phyloP scores from a whole-genome alignment of 2,329 filamentous ascomycete species.

The Penicillium sp. region DNA sequence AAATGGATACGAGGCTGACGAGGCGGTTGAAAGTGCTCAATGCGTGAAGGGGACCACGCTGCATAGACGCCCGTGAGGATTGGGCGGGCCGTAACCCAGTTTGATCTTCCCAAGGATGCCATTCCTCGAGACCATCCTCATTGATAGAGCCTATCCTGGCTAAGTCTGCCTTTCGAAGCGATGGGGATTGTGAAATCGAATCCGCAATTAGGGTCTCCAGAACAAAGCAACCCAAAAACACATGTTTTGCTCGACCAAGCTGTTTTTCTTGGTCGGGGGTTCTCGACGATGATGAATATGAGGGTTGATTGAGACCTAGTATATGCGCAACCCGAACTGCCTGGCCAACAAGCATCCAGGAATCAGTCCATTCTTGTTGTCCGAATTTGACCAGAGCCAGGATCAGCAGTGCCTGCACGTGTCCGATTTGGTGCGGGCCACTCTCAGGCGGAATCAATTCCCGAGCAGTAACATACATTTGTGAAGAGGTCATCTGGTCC shows the following conservation, averaged over 20 bases:
- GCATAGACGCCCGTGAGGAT: conserved; percentile 29
- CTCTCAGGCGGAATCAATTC: conserved; percentile 50
- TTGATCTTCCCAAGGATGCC: conserved; percentile 66
- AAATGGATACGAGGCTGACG: conserved; percentile 38
- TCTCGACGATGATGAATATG: conserved; percentile 49
- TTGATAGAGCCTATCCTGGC: conserved; percentile 51
- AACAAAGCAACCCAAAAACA: conserved; percentile 53
- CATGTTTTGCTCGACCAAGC: conserved; percentile 40
- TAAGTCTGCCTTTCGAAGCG: conserved; percentile 52
- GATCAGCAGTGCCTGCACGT: conserved; percentile 57
- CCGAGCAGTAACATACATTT: conserved; percentile 47
- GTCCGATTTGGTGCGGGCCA: conserved; percentile 48
- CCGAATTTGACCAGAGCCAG: conserved; percentile 64
- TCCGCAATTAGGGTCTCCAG: conserved; percentile 53
- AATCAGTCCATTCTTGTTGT: conserved; percentile 54
- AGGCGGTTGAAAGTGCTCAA: conserved; percentile 56
- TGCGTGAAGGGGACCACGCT: conserved; percentile 43
- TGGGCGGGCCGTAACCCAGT: conserved; percentile 33
- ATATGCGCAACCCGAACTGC: conserved; percentile 54
- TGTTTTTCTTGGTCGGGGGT: conserved; percentile 32
- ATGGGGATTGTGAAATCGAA: conserved; percentile 46
- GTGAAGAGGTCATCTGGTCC: conserved; percentile 18
- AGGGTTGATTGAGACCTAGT: conserved; percentile 39
- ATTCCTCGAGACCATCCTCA: conserved; percentile 70
- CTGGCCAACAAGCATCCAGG: conserved; percentile 64